These are phyloP conservation scores for Croton setiger DNA, from an alignment of 441 rosid species.

Conservation along the genomic window DNA sequence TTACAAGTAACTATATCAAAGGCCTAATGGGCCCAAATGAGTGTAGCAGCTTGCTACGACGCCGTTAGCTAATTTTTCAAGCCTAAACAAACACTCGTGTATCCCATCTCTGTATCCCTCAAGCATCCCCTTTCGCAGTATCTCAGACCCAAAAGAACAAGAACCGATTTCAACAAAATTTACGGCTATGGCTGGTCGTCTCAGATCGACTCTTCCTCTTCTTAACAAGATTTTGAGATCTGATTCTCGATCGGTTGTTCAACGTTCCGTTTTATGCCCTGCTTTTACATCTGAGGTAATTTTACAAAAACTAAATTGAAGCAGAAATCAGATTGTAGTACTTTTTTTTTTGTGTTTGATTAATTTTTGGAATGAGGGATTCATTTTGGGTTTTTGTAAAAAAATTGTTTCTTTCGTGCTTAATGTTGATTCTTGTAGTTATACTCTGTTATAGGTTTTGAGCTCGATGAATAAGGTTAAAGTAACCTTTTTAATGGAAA, in stretches of 20 bases:
- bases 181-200: constrained; percentile 66
- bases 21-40: too few species aligned
- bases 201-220: constrained; percentile 65
- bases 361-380: background rate
- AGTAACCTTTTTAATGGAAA: too few species aligned
- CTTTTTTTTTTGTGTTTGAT: background rate
- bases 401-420: too few species aligned
- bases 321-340: background rate
- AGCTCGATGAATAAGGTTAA: background rate
- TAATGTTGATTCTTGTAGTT: too few species aligned
- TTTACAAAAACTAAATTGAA: background rate
- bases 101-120: too few species aligned
- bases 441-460: too few species aligned
- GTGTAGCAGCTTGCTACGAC: too few species aligned
- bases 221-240: constrained; percentile 41
- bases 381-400: background rate
- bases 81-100: too few species aligned
- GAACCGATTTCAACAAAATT: background rate
- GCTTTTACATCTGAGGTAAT: constrained; percentile 44
- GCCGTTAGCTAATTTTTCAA: too few species aligned
- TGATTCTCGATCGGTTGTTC: constrained; percentile 40
- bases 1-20: too few species aligned
- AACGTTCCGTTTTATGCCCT: constrained; percentile 35
- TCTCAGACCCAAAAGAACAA: background rate
- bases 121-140: too few species aligned